Evolutionary conservation across 495 filamentous ascomycete species (phyloP), one percentile per base, ranked within the genome.

Genomic region (Clavariopsis aquatica): DNA sequence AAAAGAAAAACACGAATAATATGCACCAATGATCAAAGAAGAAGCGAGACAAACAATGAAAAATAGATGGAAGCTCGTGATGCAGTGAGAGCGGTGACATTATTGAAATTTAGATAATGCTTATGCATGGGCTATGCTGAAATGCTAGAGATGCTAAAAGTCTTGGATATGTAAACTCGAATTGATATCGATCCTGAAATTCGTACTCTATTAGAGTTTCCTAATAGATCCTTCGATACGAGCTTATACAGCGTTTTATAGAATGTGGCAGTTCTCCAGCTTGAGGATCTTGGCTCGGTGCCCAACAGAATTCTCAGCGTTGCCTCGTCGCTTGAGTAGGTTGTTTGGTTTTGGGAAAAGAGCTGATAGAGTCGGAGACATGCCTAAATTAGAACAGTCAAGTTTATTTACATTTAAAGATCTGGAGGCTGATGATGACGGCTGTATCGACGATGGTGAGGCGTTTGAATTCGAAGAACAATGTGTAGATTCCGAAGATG

Each of bases 61-160:
- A 43, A 43, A 43, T 43, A 43, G 38, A 43, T 7, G 13, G 38
- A 6, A 6, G 4, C 38, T 6, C 15, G 38, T n/a, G 13, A 43
- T 6, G 38, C 38, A 17, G 38, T 43, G 38, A 43, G 38, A 43
- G n/a, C 15, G n/a, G n/a, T 17, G n/a, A 7, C 15, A n/a, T 43
- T 43, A 43, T 43, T 43, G 38, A 17, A 43, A 10, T 10, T 43
- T 43, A 43, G 38, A 43, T 43, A 2, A 43, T 43, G 38, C 38
- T 43, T 8, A 43, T n/a, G n/a, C n/a, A n/a, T 43, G 38, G 38
- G 38, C 38, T 43, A 43, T 43, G 38, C 38, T 43, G 38, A 43
- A 43, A 43, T 43, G 38, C 31, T 43, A n/a, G 15, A 43, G n/a
- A 43, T 17, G 38, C 38, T 10, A 6, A 17, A 43, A 9, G 3